Percentiles rank a stretch among this genome's conserved stretches.
Conservation (phyloP, 139 green algal species). For the Tetraselmis chui region DNA sequence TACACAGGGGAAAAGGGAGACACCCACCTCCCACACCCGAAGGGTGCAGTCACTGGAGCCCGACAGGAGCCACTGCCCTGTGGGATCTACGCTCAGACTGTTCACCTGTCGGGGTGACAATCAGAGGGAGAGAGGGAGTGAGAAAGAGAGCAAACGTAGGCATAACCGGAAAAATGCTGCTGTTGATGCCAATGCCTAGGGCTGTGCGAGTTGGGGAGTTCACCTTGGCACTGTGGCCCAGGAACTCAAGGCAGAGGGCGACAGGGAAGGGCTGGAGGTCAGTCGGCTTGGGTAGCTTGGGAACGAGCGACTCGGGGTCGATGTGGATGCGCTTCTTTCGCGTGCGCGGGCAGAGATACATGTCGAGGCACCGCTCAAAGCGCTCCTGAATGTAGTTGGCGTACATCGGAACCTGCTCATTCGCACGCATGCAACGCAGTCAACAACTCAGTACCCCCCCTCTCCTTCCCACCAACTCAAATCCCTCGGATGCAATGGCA, state of each 20-base stretch:
- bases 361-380: constrained; percentile 97
- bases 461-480: too few relatives aligned
- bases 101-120: too few relatives aligned
- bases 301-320: constrained; percentile 76
- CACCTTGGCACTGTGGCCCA: constrained; percentile 69
- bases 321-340: constrained; percentile 65
- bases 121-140: not conserved
- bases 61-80: constrained; percentile 80
- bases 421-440: too few relatives aligned
- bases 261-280: constrained; percentile 93
- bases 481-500: too few relatives aligned
- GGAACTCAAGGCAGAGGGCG: constrained; percentile 60
- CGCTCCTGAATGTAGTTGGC: constrained; percentile 83
- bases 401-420: constrained; percentile 67
- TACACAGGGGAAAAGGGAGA: too few relatives aligned
- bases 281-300: constrained; percentile 84
- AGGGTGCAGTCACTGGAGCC: constrained; percentile 58
- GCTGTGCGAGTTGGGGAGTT: constrained; percentile 14
- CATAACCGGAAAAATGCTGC: too few relatives aligned
- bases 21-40: constrained; percentile 80
- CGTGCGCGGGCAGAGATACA: constrained; percentile 92
- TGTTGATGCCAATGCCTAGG: constrained; percentile 28
- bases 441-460: too few relatives aligned
- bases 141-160: not conserved
- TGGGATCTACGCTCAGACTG: constrained; percentile 49